Evolutionary conservation across 148 eudicot genomes (phyloP), one percentile per base, ranked within the genome.

Genomic region (Drosera capensis): DNA sequence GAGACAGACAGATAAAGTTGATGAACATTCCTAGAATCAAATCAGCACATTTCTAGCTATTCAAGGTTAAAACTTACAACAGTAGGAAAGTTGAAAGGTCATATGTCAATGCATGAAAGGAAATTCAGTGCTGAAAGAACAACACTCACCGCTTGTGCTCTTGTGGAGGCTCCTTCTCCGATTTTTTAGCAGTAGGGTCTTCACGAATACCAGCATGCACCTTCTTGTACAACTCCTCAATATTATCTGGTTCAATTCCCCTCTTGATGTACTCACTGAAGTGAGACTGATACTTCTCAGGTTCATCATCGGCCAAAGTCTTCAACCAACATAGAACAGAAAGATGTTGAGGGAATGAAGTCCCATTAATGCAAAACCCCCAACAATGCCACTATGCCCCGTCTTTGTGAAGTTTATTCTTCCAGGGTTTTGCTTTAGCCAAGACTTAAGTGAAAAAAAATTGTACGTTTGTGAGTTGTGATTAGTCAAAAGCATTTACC

Each of bases 171-270:
- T 26, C 36, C 30, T 54, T 54, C 17, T 43, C 49, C 6, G 48
- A 43, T 23, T 54, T 54, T 48, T 54, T 23, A 14, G 4, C 23
- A 42, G 49, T 26, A 25, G 48, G 38, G 24, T 43, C 57, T 0
- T 38, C 57, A 39, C 49, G 43, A 20, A 54, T 54, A 22, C 48
- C 49, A 29, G 57, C 49, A 43, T 54, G 57, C 14, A 54, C 57
- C 25, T 43, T 54, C 57, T 54, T 41, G 48, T 54, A 54, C 48
- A 43, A 19, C n/a, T 43, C 57, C 16, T 54, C 57, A 17, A 54
- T 18, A 7, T 15, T 9, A 28, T 54, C 48, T 19, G 57, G 36
- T 14, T 43, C 57, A 19, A 54, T 14, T 25, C 25, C 57, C 36
- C 35, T 43, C 57, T 54, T 54, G 4, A 54, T 19, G 14, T 41